Evolutionary conservation across 805 yeast species (phyloP), one percentile per base, ranked within the genome.

Genomic region (Candida silvicultrix): DNA sequence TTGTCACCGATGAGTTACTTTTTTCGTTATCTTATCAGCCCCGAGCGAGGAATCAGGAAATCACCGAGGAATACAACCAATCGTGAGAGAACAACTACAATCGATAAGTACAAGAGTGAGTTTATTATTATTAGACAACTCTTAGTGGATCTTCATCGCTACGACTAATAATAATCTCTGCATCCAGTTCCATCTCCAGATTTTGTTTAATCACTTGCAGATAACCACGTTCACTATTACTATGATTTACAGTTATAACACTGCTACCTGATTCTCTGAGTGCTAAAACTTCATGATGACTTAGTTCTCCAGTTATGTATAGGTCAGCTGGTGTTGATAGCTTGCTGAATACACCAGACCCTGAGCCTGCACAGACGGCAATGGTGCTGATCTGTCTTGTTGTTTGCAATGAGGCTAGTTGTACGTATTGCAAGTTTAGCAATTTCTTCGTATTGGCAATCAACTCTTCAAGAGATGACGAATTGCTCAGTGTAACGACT

Each of bases 311-410:
- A 0, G 99, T 90, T 57, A 81, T 77, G 60, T 76, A 85, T 38
- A 89, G 69, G 56, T 94, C 98, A 2, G 74, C 72, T 0, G 81
- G 81, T 42, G 71, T 70, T 32, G 65, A 60, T 1, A 86, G 79
- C 0, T 77, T 69, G 9, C 78, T 47, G 65, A 89, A 82, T 2
- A 90, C 88, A 1, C 83, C 73, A 3, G 86, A 83, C 0, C 99
- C 98, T 2, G 96, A 85, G 0, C 99, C 99, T 4, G 99, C 98
- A 65, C 99, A 94, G 15, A 94, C 63, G 0, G 97, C 98, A 20
- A 89, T 69, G 0, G 77, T 73, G 21, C 4, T 8, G 14, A 28
- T 28, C 12, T 28, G 9, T 62, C n/a, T 64, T 44, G 89, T 72
- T 3, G 52, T 51, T 9, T 56, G 61, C 2, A 61, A 28, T 0